These are phyloP conservation scores for Pneumocystis oryctolagi DNA, from an alignment of 1,139 yeast genomes.

Conservation along the genomic window DNA sequence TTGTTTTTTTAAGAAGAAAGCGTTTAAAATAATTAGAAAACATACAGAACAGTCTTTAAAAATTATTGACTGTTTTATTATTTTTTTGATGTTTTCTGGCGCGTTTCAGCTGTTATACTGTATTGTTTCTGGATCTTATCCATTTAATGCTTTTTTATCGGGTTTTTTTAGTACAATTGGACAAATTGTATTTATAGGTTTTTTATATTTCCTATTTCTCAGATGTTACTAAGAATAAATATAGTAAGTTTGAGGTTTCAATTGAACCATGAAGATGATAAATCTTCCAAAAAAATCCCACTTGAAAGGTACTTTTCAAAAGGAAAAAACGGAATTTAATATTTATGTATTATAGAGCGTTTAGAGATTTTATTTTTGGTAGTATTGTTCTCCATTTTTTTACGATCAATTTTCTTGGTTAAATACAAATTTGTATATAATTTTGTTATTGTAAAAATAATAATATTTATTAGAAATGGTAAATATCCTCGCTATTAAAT, in stretches of 20 bases:
- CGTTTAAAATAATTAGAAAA: neutral
- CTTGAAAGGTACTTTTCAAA: constrained; percentile 35
- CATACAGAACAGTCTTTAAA: constrained; percentile 21
- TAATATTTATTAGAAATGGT: neutral
- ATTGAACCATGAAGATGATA: constrained; percentile 29
- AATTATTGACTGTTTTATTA: constrained; percentile 64
- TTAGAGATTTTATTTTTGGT: constrained; percentile 81
- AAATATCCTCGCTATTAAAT: neutral
- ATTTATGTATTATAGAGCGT: constrained; percentile 35
- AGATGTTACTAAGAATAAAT: neutral
- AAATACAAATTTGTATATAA: neutral
- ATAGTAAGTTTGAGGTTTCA: constrained; percentile 52
- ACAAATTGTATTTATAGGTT: constrained; percentile 68
- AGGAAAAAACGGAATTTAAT: neutral
- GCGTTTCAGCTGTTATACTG: constrained; percentile 65
- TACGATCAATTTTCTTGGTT: constrained; percentile 63
- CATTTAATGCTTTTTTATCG: constrained; percentile 90
- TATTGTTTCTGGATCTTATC: constrained; percentile 65
- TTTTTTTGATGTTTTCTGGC: constrained; percentile 60
- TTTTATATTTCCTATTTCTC: constrained; percentile 3
- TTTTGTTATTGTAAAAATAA: neutral
- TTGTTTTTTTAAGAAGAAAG: neutral
- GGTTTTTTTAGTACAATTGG: constrained; percentile 90
- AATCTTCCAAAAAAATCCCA: constrained; percentile 38
- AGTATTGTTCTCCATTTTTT: constrained; percentile 79